Conservation (phyloP, 2,329 filamentous ascomycete species). For the Rhinocladiella mackenziei region DNA sequence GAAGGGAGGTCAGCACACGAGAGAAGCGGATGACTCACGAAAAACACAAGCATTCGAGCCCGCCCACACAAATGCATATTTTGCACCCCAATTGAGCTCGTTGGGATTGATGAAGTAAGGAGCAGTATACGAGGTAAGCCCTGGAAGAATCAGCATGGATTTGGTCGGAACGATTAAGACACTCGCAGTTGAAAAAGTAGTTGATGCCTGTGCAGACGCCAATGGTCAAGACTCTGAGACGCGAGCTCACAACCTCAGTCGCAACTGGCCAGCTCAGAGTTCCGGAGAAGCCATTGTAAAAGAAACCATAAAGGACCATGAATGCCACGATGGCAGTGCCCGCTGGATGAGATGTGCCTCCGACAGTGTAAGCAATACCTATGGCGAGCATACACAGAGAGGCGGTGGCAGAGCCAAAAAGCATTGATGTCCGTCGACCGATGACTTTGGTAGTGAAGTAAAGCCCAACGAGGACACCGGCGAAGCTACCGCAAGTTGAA, state of each 20-base stretch:
- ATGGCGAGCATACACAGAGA: slow-evolving; percentile 37
- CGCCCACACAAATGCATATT: slow-evolving; percentile 50
- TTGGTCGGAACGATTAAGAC: background rate
- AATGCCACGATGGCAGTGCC: slow-evolving; percentile 41
- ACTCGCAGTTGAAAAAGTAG: slow-evolving; percentile 37
- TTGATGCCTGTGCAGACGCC: slow-evolving; percentile 41
- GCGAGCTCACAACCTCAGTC: slow-evolving; percentile 38
- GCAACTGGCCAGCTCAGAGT: slow-evolving; percentile 39
- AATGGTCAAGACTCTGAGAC: slow-evolving; percentile 39
- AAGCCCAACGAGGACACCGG: slow-evolving; percentile 39
- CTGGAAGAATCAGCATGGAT: slow-evolving; percentile 1
- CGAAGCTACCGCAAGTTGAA: slow-evolving; percentile 34
- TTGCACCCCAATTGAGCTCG: slow-evolving; percentile 42
- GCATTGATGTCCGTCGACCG: slow-evolving; percentile 30
- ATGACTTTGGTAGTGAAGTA: slow-evolving; percentile 37
- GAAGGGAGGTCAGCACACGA: background rate
- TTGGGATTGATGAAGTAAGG: slow-evolving; percentile 40
- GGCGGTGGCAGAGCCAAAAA: slow-evolving; percentile 35
- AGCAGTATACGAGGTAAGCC: slow-evolving; percentile 41
- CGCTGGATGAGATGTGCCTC: slow-evolving; percentile 32
- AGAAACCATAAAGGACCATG: slow-evolving; percentile 35
- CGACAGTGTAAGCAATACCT: slow-evolving; percentile 38
- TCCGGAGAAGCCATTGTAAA: slow-evolving; percentile 41
- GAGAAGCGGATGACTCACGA: slow-evolving; percentile 27
- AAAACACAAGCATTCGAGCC: slow-evolving; percentile 40